Evolutionary conservation across 768 basidiomycete species (phyloP).

Genomic region (Pisolithus orientalis): DNA sequence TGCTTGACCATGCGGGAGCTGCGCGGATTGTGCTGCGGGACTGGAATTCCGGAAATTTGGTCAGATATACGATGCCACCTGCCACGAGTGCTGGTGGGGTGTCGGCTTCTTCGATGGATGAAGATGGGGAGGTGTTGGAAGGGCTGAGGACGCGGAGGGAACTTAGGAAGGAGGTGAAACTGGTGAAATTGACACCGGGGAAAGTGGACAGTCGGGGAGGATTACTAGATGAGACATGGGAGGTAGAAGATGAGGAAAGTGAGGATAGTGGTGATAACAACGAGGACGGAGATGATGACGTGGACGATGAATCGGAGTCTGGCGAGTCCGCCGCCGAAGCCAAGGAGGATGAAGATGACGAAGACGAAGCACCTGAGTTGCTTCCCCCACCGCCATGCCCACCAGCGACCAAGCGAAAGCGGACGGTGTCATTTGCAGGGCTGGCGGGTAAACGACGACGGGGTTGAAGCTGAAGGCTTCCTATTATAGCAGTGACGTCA

Average conservation of each 20-base stretch:
- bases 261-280: conserved; percentile 24
- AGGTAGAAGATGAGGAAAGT: conserved; percentile 26
- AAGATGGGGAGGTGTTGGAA: conserved; percentile 47
- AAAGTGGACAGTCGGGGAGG: conserved; percentile 36
- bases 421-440: conserved; percentile 40
- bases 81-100: conserved; percentile 16
- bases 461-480: background rate
- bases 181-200: conserved; percentile 49
- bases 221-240: conserved; percentile 33
- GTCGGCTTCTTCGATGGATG: conserved; percentile 12
- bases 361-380: conserved; percentile 37
- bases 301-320: conserved; percentile 27
- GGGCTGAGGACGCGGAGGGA: conserved; percentile 54
- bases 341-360: conserved; percentile 34
- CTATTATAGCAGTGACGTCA: conserved; percentile 1
- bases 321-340: conserved; percentile 22
- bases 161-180: conserved; percentile 52
- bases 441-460: conserved; percentile 15
- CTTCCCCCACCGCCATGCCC: conserved; percentile 24
- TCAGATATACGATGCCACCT: conserved; percentile 59
- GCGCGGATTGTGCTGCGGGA: conserved; percentile 78
- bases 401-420: conserved; percentile 38
- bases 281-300: conserved; percentile 34
- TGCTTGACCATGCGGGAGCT: conserved; percentile 65
- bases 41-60: conserved; percentile 73